A percentile compares a stretch with the other conserved stretches of the same genome.
Conservation (phyloP, 305 asterid species). For the Solanum hybrid region DNA sequence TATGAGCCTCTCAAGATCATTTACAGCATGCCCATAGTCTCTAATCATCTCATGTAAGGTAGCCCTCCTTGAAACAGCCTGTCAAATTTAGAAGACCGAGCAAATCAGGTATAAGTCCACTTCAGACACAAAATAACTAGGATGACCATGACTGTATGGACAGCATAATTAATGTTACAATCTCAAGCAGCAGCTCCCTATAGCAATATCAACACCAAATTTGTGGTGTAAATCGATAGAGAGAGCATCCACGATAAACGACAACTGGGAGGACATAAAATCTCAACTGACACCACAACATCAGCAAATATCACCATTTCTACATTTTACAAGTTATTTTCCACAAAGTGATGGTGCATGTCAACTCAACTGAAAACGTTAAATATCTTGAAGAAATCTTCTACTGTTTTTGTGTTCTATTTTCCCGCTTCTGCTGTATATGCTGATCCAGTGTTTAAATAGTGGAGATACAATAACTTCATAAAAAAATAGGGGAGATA, state of each 20-base stretch:
- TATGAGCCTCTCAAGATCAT: constrained; percentile 60
- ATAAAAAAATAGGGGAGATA: no score
- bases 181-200: background rate
- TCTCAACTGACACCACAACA: background rate
- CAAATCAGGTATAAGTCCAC: background rate
- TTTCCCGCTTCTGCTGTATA: background rate
- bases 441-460: background rate
- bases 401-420: background rate
- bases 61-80: constrained; percentile 95
- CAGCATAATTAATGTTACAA: background rate
- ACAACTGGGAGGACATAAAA: background rate
- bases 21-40: constrained; percentile 69
- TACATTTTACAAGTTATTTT: background rate
- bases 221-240: background rate
- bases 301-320: background rate
- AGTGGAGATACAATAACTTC: background rate
- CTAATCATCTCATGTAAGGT: constrained; percentile 82
- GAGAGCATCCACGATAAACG: background rate
- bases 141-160: background rate
- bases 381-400: background rate
- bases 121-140: background rate
- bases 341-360: background rate
- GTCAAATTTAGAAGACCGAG: background rate
- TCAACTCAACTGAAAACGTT: background rate
- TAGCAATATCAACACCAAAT: background rate